Evolutionary conservation across 106 monocot genomes (phyloP), one percentile per base, ranked within the genome.

Genomic region (Apostasia shenzhenica): DNA sequence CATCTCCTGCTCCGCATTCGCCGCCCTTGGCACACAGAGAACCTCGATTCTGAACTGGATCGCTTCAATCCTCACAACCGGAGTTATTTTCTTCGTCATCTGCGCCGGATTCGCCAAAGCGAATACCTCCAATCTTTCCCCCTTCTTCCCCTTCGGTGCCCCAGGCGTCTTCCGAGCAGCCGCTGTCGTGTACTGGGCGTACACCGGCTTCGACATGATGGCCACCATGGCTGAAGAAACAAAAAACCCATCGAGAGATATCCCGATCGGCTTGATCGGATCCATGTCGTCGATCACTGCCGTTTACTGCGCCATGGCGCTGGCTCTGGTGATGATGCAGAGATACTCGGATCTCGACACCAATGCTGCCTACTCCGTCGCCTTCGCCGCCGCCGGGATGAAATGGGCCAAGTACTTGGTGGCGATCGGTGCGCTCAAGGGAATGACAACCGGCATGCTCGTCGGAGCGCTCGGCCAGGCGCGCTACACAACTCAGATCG

Each of bases 171-270:
- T 95, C 61, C 66, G 54, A n/a, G 88, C 79, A 0, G 88, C 92
- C 3, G 88, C 81, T 8, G 74, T 92, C 38, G 85, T 92, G 44
- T 92, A 85, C 76, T 88, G 77, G 69, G 80, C 85, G 3, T 95
- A 91, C 74, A 81, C 78, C 6, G 91, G 95, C 2, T 79, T 79
- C 39, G 73, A 79, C 43, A 73, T 73, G 54, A 73, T 79, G 39
- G 79, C 73, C 1, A 79, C 79, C 9, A 79, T 73, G 79, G 73
- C 79, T 1, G 79, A 79, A 49, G 79, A 79, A 51, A 79, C 73
- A 0, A 79, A 50, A 41, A 79, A 79, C 73, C 79, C 79, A 47
- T 61, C 79, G 3, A 67, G 68, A n/a, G 79, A 73, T 68, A 79
- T 79, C 46, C 73, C 79, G 0, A 26, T 73, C 1, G 79, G 79